phyloP scores from a whole-genome alignment of 306 rosid genomes.

The cucumber (Cucumis sativus) region DNA sequence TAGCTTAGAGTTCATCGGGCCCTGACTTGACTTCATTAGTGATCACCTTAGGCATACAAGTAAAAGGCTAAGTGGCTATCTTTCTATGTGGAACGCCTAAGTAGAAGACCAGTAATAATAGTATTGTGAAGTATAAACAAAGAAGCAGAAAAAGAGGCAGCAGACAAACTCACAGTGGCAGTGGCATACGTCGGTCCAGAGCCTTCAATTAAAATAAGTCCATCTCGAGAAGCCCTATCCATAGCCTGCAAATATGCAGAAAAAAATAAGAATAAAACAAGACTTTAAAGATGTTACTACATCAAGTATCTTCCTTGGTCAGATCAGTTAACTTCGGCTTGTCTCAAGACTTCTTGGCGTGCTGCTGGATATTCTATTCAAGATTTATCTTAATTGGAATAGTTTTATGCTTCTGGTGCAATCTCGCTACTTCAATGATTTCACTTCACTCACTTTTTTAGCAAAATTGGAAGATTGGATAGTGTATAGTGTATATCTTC shows the following conservation, averaged over 20 bases:
- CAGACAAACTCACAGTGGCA: slow-evolving; percentile 43
- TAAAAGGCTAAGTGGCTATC: background rate
- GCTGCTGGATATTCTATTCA: too few species aligned
- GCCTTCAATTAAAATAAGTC: slow-evolving; percentile 57
- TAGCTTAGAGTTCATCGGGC: background rate
- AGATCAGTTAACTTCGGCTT: too few species aligned
- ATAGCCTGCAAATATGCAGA: slow-evolving; percentile 37
- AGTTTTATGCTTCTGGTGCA: too few species aligned
- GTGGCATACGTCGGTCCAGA: slow-evolving; percentile 98
- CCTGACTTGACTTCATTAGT: background rate
- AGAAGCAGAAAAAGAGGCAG: slow-evolving; percentile 1
- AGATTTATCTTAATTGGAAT: too few species aligned
- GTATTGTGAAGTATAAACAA: background rate
- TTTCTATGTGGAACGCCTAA: background rate
- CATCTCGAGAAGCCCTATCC: slow-evolving; percentile 64
- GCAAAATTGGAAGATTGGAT: background rate
- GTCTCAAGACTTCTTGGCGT: too few species aligned
- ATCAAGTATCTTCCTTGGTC: too few species aligned
- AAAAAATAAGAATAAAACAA: slow-evolving; percentile 2
- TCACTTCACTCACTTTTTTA: background rate
- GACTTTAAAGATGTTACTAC: background rate
- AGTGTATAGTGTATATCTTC: too few species aligned
- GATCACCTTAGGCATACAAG: background rate
- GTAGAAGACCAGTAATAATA: background rate
- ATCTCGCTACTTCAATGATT: too few species aligned